phyloP scores from a whole-genome alignment of 495 filamentous ascomycete genomes.

The Hypoxylon subgilvum region DNA sequence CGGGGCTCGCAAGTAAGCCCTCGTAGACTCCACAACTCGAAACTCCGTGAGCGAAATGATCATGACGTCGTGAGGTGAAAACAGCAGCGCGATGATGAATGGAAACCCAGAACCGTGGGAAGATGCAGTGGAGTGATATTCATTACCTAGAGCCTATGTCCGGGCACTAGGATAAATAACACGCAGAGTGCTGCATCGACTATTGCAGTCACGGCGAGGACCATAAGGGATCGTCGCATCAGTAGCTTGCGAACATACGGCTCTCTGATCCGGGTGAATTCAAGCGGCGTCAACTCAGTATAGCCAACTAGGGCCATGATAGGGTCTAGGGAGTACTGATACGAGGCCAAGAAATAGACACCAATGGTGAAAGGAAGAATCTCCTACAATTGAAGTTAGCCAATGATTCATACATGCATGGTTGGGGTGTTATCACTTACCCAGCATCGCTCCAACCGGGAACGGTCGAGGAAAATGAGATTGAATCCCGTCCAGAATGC shows the following conservation, averaged over 20 bases:
- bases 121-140: background rate
- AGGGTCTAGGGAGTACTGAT: constrained; percentile 94
- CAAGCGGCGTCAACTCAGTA: constrained; percentile 95
- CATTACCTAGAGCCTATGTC: constrained; percentile 71
- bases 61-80: constrained; percentile 37
- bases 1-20: constrained; percentile 21
- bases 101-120: constrained; percentile 1
- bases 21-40: constrained; percentile 11
- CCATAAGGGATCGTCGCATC: constrained; percentile 78
- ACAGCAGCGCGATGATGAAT: constrained; percentile 18
- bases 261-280: constrained; percentile 83
- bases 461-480: constrained; percentile 85
- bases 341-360: constrained; percentile 82
- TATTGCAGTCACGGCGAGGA: constrained; percentile 71
- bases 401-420: background rate
- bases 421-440: no score
- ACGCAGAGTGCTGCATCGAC: constrained; percentile 77
- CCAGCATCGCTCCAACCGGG: constrained; percentile 77
- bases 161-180: constrained; percentile 91
- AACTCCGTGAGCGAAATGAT: constrained; percentile 35
- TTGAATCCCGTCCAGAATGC: constrained; percentile 94
- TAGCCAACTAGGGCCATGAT: constrained; percentile 84
- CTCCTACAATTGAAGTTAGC: constrained; percentile 57
- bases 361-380: constrained; percentile 93
- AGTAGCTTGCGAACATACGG: constrained; percentile 86